A percentile compares a stretch with the other conserved stretches of the same genome.
phyloP scores from a whole-genome alignment of 176 grass and related monocot species.

The Thinopyrum elongatum region DNA sequence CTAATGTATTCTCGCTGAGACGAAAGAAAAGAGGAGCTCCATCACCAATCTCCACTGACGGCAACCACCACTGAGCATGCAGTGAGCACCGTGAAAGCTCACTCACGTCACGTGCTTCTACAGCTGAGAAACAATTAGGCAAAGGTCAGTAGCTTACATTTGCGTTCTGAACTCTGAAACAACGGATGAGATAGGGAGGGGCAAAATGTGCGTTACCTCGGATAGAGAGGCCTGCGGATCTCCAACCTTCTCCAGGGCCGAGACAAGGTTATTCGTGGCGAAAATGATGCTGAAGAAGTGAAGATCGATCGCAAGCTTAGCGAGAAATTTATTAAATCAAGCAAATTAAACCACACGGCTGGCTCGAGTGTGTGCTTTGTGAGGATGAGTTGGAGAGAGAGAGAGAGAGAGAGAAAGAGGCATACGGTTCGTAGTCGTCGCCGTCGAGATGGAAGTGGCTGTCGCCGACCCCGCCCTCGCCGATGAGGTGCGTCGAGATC shows the following conservation, averaged over 20 bases:
- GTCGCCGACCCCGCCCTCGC: background rate
- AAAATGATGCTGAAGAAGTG: background rate
- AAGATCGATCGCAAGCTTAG: background rate
- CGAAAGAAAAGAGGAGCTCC: no score
- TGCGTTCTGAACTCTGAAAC: background rate
- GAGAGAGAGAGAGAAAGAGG: no score
- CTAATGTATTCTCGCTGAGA: no score
- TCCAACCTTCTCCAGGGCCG: background rate
- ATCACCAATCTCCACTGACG: no score
- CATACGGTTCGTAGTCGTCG: background rate
- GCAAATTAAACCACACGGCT: background rate
- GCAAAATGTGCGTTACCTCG: background rate
- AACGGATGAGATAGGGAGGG: background rate
- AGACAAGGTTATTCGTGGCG: background rate
- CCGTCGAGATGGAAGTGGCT: background rate
- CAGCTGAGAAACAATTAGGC: background rate
- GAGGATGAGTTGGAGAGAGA: background rate
- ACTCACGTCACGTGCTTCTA: background rate
- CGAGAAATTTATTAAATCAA: background rate
- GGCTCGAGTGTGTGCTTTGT: no score
- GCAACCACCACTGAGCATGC: no score
- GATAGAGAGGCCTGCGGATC: background rate
- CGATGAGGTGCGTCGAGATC: background rate
- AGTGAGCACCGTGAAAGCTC: background rate
- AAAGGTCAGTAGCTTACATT: background rate